These are phyloP conservation scores for Pythium sp. DNA, from an alignment of 352 stramenopile species.

Conservation along the genomic window DNA sequence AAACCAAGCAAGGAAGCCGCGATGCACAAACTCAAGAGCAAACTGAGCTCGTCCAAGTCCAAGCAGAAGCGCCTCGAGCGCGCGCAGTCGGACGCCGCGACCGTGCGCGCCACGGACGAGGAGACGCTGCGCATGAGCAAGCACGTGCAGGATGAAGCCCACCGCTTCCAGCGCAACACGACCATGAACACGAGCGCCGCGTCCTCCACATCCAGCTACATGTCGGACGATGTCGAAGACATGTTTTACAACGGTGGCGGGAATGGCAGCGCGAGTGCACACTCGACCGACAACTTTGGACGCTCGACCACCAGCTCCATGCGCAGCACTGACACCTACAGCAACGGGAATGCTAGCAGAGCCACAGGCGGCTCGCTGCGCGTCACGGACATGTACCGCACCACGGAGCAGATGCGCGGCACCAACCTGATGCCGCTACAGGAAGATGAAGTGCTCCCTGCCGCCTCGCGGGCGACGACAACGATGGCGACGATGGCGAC, in stretches of 20 bases:
- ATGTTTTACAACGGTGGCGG: conserved; percentile 47
- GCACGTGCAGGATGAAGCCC: conserved; percentile 33
- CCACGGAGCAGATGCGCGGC: conserved; percentile 54
- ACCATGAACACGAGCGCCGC: conserved; percentile 26
- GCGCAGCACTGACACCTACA: conserved; percentile 15
- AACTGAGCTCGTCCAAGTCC: conserved; percentile 36
- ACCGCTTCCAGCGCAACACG: conserved; percentile 33
- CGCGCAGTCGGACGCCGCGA: conserved; percentile 25
- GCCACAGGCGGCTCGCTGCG: conserved; percentile 23
- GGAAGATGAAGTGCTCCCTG: conserved; percentile 48
- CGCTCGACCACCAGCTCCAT: conserved; percentile 4
- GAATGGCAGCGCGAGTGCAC: conserved; percentile 12
- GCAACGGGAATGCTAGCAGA: conserved; percentile 12
- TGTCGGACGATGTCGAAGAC: conserved; percentile 72
- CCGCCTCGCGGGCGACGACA: conserved; percentile 17
- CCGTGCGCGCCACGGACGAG: conserved; percentile 25
- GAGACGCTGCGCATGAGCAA: conserved; percentile 46
- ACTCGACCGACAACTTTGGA: conserved; percentile 35
- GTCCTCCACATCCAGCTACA: conserved; percentile 23
- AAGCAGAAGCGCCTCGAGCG: conserved; percentile 36
- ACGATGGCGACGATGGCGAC: neutral
- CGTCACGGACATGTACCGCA: conserved; percentile 47
- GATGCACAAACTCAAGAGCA: conserved; percentile 72
- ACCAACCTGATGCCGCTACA: conserved; percentile 51
- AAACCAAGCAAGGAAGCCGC: conserved; percentile 3